These are phyloP conservation scores for Colletotrichum phormii DNA, from an alignment of 2,329 filamentous ascomycete species.

Conservation along the genomic window DNA sequence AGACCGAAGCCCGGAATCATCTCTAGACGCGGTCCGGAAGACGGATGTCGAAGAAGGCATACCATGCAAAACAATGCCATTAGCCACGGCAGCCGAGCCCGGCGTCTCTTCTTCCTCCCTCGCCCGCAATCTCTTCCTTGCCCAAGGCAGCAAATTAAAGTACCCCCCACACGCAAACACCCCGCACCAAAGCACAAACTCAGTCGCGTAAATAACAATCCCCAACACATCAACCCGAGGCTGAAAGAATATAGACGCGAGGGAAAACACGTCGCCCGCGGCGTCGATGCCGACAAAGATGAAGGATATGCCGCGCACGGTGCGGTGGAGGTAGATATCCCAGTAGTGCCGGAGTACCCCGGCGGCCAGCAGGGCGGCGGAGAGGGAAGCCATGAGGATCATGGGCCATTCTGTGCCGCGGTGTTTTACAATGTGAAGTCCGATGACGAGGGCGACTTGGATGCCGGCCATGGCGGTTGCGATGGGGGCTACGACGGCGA, in stretches of 20 bases:
- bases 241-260: constrained; percentile 74
- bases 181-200: constrained; percentile 75
- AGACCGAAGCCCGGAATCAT: background rate
- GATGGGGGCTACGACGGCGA: constrained; percentile 61
- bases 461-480: constrained; percentile 68
- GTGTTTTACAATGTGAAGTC: constrained; percentile 57
- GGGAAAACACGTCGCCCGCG: constrained; percentile 74
- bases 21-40: constrained; percentile 65
- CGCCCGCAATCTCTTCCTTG: constrained; percentile 49
- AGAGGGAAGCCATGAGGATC: constrained; percentile 74
- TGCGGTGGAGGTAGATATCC: constrained; percentile 75
- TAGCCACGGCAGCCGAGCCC: background rate
- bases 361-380: constrained; percentile 70
- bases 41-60: constrained; percentile 72
- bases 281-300: constrained; percentile 79
- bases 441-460: constrained; percentile 70
- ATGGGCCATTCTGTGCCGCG: constrained; percentile 68
- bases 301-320: constrained; percentile 78
- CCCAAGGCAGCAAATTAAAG: constrained; percentile 72
- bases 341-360: constrained; percentile 77
- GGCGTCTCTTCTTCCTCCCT: constrained; percentile 14
- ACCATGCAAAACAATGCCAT: constrained; percentile 54
- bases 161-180: constrained; percentile 74
- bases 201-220: constrained; percentile 74
- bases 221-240: constrained; percentile 69